Evolutionary conservation across 352 stramenopile genomes (phyloP), one percentile per base, ranked within the genome.

Genomic region (Halophytophthora polymorphica): DNA sequence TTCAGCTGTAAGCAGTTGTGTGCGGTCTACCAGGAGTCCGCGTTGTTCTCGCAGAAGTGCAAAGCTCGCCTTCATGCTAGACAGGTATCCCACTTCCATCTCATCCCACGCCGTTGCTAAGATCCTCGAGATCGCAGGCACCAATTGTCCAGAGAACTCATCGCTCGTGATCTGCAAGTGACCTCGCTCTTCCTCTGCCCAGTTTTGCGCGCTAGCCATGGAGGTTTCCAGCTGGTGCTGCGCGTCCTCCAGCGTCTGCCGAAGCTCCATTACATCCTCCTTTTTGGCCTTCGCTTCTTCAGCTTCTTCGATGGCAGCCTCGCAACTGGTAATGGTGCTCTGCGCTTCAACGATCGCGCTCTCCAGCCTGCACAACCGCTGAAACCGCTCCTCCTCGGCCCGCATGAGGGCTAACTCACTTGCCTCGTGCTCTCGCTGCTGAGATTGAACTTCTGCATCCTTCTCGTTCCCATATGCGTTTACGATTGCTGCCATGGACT

Each of bases 281-380:
- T 92, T 92, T 51, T 92, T 92, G 19, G 70, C 73, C 45, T 88
- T 92, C 13, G 70, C 63, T 37, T 89, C 77, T 64, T 91, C 81
- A 6, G 66, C 81, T 37, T 84, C 72, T 10, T 73, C 59, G 7
- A 92, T 45, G 0, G 60, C 50, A 2, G 68, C 58, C 37, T 84
- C 65, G 1, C 67, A 61, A 6, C 47, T 58, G 2, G 48, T 17
- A 8, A 87, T 64, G 12, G 66, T 56, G 7, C 69, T 58, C 37
- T 85, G 65, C 17, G 74, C 76, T 23, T 56, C 47, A 4, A 40
- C 44, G 38, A 88, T 75, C 21, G 61, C 43, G 1, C 33, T 28
- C 44, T 86, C 71, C 21, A 83, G 61, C 13, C 41, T 45, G 10
- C 36, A n/a, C 2, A 90, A 44, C 2, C 51, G 58, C 8, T 39